Evolutionary conservation across 169 alveolate genomes (phyloP).

Genomic region (Plasmodium vivax): DNA sequence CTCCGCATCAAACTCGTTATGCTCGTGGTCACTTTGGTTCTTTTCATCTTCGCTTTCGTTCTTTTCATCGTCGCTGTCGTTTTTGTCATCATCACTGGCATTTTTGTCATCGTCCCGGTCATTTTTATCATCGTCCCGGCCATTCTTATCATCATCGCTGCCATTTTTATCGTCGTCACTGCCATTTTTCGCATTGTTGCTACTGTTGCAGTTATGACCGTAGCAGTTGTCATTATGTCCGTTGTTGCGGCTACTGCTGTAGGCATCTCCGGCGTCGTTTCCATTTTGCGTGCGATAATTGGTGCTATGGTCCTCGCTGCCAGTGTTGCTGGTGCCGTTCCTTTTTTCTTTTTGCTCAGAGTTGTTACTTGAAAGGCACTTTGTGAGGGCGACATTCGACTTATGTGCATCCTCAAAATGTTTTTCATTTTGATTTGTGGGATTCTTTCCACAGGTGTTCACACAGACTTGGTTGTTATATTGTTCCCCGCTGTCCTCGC

Average conservation of each 20-base stretch:
- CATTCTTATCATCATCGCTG: background rate
- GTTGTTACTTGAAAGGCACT: background rate
- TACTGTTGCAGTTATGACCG: background rate
- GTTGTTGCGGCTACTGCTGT: background rate
- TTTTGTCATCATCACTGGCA: background rate
- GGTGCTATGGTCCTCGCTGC: background rate
- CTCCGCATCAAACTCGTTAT: background rate
- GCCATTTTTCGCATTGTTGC: background rate
- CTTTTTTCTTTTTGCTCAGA: background rate
- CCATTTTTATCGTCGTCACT: background rate
- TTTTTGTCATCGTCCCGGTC: background rate
- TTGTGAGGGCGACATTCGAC: background rate
- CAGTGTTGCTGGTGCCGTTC: background rate
- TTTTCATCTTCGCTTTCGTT: background rate
- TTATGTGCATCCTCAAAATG: background rate
- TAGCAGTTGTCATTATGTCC: background rate
- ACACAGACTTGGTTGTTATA: background rate
- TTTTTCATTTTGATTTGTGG: background rate
- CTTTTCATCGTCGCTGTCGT: background rate
- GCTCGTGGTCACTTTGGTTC: background rate
- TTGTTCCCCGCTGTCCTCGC: background rate
- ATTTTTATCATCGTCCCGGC: background rate
- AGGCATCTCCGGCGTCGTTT: background rate
- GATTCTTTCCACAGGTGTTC: background rate
- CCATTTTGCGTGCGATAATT: background rate